Evolutionary conservation across 176 grass and related monocot genomes (phyloP).

Genomic region (Poa annua): DNA sequence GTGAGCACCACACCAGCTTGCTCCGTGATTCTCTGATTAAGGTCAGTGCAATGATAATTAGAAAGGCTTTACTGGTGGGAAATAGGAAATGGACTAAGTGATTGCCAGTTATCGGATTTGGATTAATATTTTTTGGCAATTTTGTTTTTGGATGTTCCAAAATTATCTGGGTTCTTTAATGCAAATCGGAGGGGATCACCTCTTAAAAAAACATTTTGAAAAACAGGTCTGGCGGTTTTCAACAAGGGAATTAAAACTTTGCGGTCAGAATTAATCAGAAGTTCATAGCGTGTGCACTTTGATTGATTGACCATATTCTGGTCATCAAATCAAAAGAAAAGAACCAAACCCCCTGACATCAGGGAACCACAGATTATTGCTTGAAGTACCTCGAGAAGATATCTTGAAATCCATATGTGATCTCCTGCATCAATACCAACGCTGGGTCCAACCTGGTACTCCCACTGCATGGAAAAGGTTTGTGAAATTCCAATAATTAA

Average conservation of each 20-base stretch:
- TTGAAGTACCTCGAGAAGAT: conserved; percentile 89
- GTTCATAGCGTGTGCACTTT: neutral
- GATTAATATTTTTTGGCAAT: neutral
- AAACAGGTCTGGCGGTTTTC: neutral
- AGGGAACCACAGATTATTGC: conserved; percentile 9
- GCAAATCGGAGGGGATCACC: no score
- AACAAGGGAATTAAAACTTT: neutral
- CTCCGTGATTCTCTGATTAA: conserved; percentile 94
- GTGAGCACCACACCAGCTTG: conserved; percentile 95
- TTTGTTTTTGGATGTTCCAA: no score
- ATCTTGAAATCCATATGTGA: conserved; percentile 96
- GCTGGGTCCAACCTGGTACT: conserved; percentile 98
- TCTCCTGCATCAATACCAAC: conserved; percentile 97
- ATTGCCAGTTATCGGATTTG: neutral
- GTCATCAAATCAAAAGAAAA: conserved; percentile 14
- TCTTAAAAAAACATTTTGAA: neutral
- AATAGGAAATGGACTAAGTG: neutral
- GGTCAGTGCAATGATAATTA: conserved; percentile 36
- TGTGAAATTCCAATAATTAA: conserved; percentile 32
- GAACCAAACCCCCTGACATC: neutral
- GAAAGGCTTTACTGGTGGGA: neutral
- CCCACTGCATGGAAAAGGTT: conserved; percentile 78
- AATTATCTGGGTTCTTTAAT: no score
- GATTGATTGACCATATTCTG: neutral
- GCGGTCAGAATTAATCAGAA: neutral